Base-by-base conservation (phyloP, 495 filamentous ascomycete genomes). In the Xylaria venustula region DNA sequence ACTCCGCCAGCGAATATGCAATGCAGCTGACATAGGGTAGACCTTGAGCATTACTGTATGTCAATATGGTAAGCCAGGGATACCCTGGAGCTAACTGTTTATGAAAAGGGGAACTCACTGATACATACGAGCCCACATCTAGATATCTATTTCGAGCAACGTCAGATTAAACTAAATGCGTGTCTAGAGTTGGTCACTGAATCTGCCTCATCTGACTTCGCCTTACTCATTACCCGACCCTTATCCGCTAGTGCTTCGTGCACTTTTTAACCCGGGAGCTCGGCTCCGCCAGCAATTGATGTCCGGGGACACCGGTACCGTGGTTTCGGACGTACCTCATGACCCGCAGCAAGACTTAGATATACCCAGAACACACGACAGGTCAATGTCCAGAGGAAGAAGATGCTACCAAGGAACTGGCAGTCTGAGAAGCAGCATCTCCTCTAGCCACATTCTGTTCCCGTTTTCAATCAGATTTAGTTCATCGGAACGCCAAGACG, bases 31-130 rank as follows among this genome's bases (percentile, higher is more conserved):
- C 53, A 32, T 40, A 55, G 53, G 53, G 26, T 22, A 34, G 17
- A 30, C 40, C 40, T 19, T 25, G 53, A 34, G 17, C 40, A 45
- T 57, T 57, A 57, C 54, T 46, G 54, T 47, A 36, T 48, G 42
- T 42, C 54, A 57, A 37, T 19, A 48, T 40, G 26, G 30, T 26
- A 0, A 36, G 30, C 42, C 42, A 8, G 54, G 54, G 42, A 36
- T 37, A 14, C 54, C 20, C 42, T n/a, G 19, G 54, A 19, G 20
- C 41, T 57, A 57, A 37, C 42, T 57, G 28, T 47, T 36, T 48
- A 28, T 14, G 54, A 57, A 57, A 47, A 57, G 41, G 54, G 42
- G 53, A 57, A 32, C 42, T 48, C 54, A 23, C n/a, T n/a, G n/a
- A n/a, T n/a, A n/a, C 41, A 51, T 26, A 34, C 30, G 53, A 57